phyloP scores from a whole-genome alignment of 768 basidiomycete species.

The Boletus sp. region DNA sequence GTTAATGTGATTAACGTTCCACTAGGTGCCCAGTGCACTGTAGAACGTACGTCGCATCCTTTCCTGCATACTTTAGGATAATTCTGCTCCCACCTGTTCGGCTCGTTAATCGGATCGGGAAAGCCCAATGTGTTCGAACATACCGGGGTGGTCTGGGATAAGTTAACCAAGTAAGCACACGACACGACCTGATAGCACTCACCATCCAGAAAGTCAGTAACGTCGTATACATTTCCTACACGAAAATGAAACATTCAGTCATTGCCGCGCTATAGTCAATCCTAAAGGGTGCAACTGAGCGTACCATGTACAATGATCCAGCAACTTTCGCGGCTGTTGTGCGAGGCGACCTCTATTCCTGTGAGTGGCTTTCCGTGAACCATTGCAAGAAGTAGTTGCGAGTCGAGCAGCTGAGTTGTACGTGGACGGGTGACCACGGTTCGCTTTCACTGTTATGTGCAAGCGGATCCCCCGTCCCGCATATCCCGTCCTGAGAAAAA shows the following conservation, averaged over 20 bases:
- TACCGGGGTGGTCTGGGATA: slow-evolving; percentile 60
- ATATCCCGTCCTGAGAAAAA: slow-evolving; percentile 3
- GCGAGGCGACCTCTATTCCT: slow-evolving; percentile 50
- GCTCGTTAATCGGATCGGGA: background rate
- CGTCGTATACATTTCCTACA: slow-evolving; percentile 71
- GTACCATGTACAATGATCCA: slow-evolving; percentile 86
- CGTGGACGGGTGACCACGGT: background rate
- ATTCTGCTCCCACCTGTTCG: slow-evolving; percentile 72
- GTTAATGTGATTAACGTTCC: slow-evolving; percentile 2
- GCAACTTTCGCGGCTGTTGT: slow-evolving; percentile 59
- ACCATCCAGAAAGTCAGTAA: slow-evolving; percentile 75
- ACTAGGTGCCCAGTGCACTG: background rate
- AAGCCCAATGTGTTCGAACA: slow-evolving; percentile 3
- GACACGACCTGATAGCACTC: slow-evolving; percentile 8
- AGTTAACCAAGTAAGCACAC: background rate
- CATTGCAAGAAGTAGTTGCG: slow-evolving; percentile 8
- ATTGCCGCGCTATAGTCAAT: background rate
- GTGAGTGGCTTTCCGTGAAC: slow-evolving; percentile 30
- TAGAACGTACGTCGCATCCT: slow-evolving; percentile 75
- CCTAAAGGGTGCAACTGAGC: slow-evolving; percentile 5
- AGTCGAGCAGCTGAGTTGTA: background rate
- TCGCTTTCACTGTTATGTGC: background rate
- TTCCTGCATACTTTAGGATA: slow-evolving; percentile 85
- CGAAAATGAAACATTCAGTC: background rate
- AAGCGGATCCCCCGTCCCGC: slow-evolving; percentile 6